Percentiles rank a stretch among this genome's conserved stretches.
These are phyloP conservation scores for Ceratocystis ficicola DNA, from an alignment of 2,329 filamentous ascomycete species.

Conservation along the genomic window DNA sequence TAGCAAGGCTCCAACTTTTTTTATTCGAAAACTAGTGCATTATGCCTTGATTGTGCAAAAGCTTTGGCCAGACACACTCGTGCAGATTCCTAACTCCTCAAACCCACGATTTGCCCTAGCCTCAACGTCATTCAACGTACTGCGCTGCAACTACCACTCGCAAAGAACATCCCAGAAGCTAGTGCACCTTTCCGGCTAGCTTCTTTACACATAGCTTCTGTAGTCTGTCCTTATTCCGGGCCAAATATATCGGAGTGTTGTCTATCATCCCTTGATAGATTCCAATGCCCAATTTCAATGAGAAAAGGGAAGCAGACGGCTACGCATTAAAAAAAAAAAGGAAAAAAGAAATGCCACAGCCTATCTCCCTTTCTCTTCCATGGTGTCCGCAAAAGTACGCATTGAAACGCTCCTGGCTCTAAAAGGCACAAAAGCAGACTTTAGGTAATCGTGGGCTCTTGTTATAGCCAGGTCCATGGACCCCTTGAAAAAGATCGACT, in stretches of 20 bases:
- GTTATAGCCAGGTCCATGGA: neutral
- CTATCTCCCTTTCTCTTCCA: too few species aligned
- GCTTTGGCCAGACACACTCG: neutral
- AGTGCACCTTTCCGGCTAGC: neutral
- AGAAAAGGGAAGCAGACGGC: too few species aligned
- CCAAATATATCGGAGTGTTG: neutral
- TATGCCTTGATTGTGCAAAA: constrained; percentile 3
- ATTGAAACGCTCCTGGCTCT: too few species aligned
- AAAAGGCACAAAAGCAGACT: too few species aligned
- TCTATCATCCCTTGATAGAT: neutral
- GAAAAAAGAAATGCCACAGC: too few species aligned
- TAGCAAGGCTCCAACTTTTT: neutral
- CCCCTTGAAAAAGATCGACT: neutral
- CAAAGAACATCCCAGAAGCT: neutral
- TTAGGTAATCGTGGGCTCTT: neutral
- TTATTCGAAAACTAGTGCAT: neutral
- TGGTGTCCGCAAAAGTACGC: too few species aligned
- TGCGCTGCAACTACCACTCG: neutral
- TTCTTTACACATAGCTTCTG: neutral
- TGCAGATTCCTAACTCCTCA: neutral
- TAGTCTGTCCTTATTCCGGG: neutral
- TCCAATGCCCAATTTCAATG: neutral
- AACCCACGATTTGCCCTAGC: too few species aligned
- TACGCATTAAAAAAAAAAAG: too few species aligned
- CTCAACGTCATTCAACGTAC: too few species aligned